Conservation (phyloP, 1,284 basidiomycete genomes). For the Fistulina hepatica region DNA sequence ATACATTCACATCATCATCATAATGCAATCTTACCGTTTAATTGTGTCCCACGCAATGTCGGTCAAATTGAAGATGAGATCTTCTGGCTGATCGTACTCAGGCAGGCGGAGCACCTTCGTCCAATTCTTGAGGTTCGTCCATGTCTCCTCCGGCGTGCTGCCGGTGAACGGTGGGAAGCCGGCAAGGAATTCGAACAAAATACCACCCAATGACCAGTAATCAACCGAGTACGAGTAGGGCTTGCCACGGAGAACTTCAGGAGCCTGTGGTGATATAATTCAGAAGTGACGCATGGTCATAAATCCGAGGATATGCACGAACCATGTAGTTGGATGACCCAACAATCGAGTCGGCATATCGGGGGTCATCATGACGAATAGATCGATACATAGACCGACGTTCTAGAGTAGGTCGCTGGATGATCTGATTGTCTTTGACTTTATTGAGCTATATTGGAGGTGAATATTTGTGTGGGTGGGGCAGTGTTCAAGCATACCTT, state of each 20-base stretch:
- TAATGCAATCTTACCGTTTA: conserved; percentile 46
- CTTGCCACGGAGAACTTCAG: conserved; percentile 89
- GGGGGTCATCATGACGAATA: conserved; percentile 82
- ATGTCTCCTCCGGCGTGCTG: conserved; percentile 92
- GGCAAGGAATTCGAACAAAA: conserved; percentile 92
- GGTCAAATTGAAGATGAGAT: conserved; percentile 92
- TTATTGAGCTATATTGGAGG: conserved; percentile 71
- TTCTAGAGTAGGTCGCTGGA: conserved; percentile 90
- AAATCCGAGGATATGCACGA: conserved; percentile 4
- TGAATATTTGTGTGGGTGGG: too few relatives aligned
- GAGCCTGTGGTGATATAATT: conserved; percentile 33
- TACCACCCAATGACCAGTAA: conserved; percentile 98
- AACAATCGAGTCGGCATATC: conserved; percentile 96
- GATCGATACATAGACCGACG: conserved; percentile 91
- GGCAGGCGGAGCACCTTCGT: conserved; percentile 82
- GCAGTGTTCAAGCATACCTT: conserved; percentile 50
- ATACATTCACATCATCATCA: conserved; percentile 1
- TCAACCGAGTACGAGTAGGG: conserved; percentile 95
- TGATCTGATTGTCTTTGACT: conserved; percentile 87
- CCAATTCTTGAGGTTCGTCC: conserved; percentile 99
- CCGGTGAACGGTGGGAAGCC: conserved; percentile 98
- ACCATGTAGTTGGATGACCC: conserved; percentile 96
- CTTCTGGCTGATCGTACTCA: conserved; percentile 92
- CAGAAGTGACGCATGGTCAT: too few relatives aligned
- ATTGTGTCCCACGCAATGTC: conserved; percentile 95